These are phyloP conservation scores for Endotrypanum monterogeii DNA, from an alignment of 208 protist species.

Conservation along the genomic window DNA sequence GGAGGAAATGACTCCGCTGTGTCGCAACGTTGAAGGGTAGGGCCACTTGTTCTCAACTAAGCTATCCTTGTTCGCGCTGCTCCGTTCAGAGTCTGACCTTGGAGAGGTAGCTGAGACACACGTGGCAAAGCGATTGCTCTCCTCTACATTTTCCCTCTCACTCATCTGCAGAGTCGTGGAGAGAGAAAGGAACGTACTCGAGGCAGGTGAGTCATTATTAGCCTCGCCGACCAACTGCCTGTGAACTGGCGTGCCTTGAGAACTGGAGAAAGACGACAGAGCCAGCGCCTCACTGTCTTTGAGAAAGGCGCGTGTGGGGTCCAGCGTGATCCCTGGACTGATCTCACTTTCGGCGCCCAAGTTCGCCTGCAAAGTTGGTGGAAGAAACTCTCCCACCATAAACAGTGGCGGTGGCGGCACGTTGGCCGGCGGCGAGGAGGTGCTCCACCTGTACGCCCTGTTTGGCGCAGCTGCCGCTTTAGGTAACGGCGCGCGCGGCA, in stretches of 20 bases:
- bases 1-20: constrained; percentile 16
- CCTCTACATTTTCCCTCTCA: constrained; percentile 10
- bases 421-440: neutral
- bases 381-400: constrained; percentile 1
- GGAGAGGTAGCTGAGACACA: constrained; percentile 30
- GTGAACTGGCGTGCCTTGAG: constrained; percentile 17
- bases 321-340: neutral
- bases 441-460: neutral
- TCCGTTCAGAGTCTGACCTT: neutral
- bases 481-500: constrained; percentile 11
- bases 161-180: constrained; percentile 7
- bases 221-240: constrained; percentile 1
- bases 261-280: constrained; percentile 6
- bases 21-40: constrained; percentile 1
- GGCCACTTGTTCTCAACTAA: constrained; percentile 15
- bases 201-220: neutral
- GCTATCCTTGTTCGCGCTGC: constrained; percentile 19
- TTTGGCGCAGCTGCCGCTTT: neutral
- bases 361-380: neutral
- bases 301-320: neutral
- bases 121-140: constrained; percentile 39
- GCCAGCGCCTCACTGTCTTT: neutral
- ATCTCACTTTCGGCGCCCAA: neutral
- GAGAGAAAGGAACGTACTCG: constrained; percentile 9
- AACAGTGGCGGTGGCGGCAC: neutral